These are phyloP conservation scores for Talaromyces trachyspermus DNA, from an alignment of 495 filamentous ascomycete species.

Conservation along the genomic window DNA sequence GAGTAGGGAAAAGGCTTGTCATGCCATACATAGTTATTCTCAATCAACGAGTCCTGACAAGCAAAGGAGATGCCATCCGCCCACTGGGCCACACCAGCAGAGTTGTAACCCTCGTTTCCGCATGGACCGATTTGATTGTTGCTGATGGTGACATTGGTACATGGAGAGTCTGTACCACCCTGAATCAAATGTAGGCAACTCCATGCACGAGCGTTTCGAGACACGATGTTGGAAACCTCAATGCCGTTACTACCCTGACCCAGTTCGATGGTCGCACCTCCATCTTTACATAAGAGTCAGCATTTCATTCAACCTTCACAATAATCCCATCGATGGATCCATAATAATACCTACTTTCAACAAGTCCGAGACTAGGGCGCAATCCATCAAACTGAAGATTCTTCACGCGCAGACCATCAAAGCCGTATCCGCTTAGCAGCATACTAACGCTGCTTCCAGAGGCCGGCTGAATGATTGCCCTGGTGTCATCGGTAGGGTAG, in stretches of 20 bases:
- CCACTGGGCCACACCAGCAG: conserved; percentile 11
- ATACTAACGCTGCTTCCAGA: conserved; percentile 8
- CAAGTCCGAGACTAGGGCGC: conserved; percentile 5
- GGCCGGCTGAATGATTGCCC: conserved; percentile 5
- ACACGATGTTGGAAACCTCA: conserved; percentile 10
- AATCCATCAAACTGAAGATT: conserved; percentile 14
- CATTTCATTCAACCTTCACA: not conserved
- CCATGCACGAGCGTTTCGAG: conserved; percentile 13
- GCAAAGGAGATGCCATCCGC: conserved; percentile 15
- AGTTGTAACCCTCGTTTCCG: conserved; percentile 9
- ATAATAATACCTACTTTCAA: conserved; percentile 1
- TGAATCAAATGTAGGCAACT: conserved; percentile 14
- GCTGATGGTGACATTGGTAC: conserved; percentile 12
- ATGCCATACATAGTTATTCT: conserved; percentile 11
- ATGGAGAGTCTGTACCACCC: conserved; percentile 9
- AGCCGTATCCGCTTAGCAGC: conserved; percentile 8
- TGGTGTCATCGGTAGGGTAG: conserved; percentile 11
- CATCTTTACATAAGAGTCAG: not conserved
- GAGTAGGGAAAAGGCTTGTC: not conserved
- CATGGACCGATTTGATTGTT: conserved; percentile 16
- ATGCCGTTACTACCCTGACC: conserved; percentile 6
- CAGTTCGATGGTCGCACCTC: conserved; percentile 7
- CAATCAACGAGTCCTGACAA: conserved; percentile 12
- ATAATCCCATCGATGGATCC: not conserved
- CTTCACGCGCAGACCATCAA: conserved; percentile 6